A percentile compares a stretch with the other conserved stretches of the same genome.
Evolutionary conservation across 2,329 filamentous ascomycete genomes (phyloP).

Genomic region (Teratosphaeria zuluensis): DNA sequence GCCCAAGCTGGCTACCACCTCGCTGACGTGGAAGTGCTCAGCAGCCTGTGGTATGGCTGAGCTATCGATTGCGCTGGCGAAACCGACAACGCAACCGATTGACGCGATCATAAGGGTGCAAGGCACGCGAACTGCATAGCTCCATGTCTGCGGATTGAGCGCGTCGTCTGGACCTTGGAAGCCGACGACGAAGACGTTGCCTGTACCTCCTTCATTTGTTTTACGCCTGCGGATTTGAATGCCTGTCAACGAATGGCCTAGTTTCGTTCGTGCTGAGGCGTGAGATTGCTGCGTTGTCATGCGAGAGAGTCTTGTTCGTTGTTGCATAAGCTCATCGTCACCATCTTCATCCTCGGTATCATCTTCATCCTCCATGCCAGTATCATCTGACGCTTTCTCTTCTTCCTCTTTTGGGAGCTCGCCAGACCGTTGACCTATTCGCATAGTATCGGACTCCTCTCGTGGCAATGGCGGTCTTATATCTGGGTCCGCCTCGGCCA

Average conservation of each 20-base stretch:
- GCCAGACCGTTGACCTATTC: conserved; percentile 1
- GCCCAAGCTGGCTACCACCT: conserved; percentile 42
- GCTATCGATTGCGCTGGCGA: conserved; percentile 46
- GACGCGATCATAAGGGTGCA: conserved; percentile 26
- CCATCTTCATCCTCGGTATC: conserved; percentile 17
- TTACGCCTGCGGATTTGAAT: conserved; percentile 27
- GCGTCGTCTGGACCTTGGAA: conserved; percentile 28
- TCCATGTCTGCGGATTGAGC: conserved; percentile 31
- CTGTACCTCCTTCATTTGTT: conserved; percentile 27
- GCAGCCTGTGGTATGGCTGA: conserved; percentile 38
- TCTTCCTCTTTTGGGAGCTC: background rate
- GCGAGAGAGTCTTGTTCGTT: conserved; percentile 17
- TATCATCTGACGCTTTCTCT: conserved; percentile 3
- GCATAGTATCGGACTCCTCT: conserved; percentile 5
- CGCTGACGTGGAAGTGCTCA: conserved; percentile 37
- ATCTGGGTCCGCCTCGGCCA: conserved; percentile 1
- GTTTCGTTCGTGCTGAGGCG: conserved; percentile 16
- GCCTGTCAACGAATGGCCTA: conserved; percentile 27
- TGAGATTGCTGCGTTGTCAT: conserved; percentile 21
- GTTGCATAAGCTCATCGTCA: conserved; percentile 11
- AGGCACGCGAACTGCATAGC: conserved; percentile 17
- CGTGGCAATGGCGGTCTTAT: conserved; percentile 1
- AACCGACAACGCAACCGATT: conserved; percentile 43
- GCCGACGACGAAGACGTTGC: conserved; percentile 30
- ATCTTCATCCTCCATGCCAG: conserved; percentile 8